Base-by-base conservation (phyloP, 306 rosid genomes). In the Alnus glutinosa region DNA sequence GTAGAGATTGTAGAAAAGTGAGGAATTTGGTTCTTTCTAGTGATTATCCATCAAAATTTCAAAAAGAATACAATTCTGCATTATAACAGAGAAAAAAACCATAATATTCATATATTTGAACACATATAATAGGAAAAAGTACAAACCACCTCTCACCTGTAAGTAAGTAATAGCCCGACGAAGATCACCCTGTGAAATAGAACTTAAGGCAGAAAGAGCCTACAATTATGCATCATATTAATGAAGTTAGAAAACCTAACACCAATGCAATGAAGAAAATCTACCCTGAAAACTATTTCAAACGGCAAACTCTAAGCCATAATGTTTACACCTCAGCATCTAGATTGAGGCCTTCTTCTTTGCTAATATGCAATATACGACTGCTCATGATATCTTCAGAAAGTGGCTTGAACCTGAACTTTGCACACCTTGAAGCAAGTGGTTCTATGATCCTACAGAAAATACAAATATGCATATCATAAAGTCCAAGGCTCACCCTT, bases 371-470 rank as follows among this genome's bases (percentile, higher is more conserved):
- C 81, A 64, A 34, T 88, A 95, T 78, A 49, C 98, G 89, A 75
- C 46, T 88, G 79, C 83, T 88, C 99, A 93, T 89, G 74, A 95
- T 89, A 50, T 90, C 98, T 84, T 90, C 93, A 49, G 99, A 86
- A 75, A 96, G 85, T n/a, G 91, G 98, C 89, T 96, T 96, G 90
- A 96, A 96, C 90, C 99, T 93, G 86, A 93, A 93, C 85, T 96
- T 96, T 47, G 98, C 96, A 88, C 97, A 93, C 84, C 94, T 93
- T 16, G 98, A 96, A 78, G 99, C 97, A 83, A 93, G 99, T 76
- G 99, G 97, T 80, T 96, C 99, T 73, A 93, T 93, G 82, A 95
- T 95, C 94, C 98, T 95, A 81, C 84, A 77, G 28, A 80, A 80
- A 77, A 30, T 48, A 68, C 59, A 82, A 51, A 50, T 73, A 34